Evolutionary conservation across 805 yeast species (phyloP), one percentile per base, ranked within the genome.

Genomic region (Cyberlindnera mississippiensis): DNA sequence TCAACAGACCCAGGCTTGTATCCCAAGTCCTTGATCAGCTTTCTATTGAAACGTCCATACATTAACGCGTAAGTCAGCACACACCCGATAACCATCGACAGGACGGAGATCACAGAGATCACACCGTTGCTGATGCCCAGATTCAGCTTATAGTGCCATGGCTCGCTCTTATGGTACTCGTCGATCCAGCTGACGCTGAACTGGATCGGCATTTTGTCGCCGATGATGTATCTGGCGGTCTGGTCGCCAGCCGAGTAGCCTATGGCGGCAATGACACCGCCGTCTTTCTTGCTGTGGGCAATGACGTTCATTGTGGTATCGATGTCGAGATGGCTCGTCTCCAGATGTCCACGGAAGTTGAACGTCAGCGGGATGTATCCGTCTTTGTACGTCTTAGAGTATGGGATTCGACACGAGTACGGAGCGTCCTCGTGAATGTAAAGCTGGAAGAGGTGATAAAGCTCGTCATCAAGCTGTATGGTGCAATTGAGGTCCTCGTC

Each of bases 361-460:
- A 84, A 69, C 6, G 78, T 72, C 41, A 83, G 60, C 5, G 91
- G 90, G 11, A 82, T 63, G n/a, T 33, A 49, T 2, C 49, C 70
- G 28, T 71, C 65, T 32, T 63, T 28, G 64, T 64, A 26, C 1
- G 55, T 39, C 29, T 38, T 44, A 15, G 73, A 63, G 44, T 76
- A 59, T 4, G 85, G 83, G 9, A 82, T 50, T 41, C 82, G 67
- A 59, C 93, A 85, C 35, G 84, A 73, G 56, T 80, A 77, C 22
- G 93, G 93, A 8, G 75, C 79, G 57, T 85, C 93, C 56, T 84
- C 83, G 59, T 85, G 93, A 33, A 85, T 66, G 57, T 84, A 84
- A 35, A 84, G 66, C 63, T 85, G 91, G 60, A 85, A 81, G 44
- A 84, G 58, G 55, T 85, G 93, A 56, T 74, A 85, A 31, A 78